Evolutionary conservation across 2,329 filamentous ascomycete species (phyloP), one percentile per base, ranked within the genome.

Genomic region (Pseudopyricularia javanii): DNA sequence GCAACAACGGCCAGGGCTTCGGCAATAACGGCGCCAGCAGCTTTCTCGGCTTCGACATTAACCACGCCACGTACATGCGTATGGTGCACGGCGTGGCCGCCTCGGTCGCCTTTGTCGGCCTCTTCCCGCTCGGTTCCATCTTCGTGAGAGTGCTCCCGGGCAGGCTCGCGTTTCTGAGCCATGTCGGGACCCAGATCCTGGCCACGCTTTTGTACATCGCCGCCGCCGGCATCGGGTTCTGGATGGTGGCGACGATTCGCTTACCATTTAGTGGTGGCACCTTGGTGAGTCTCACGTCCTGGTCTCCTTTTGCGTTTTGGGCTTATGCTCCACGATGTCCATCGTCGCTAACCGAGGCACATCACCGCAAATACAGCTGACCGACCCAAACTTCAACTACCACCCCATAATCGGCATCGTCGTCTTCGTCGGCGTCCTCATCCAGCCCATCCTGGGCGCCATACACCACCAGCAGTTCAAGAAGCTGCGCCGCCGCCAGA

Each of bases 331-430:
- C 33, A n/a, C n/a, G n/a, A n/a, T n/a, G n/a, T n/a, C n/a, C n/a
- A n/a, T n/a, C n/a, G n/a, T n/a, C n/a, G n/a, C 40, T 45, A 26
- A 45, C 40, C 20, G 12, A 45, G n/a, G 28, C 9, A 17, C 14
- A 12, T 15, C 40, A 12, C 12, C 24, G 37, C 11, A 45, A 45
- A 45, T 11, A 3, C 52, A 70, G 64, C 55, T 73, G 7, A 56
- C 60, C 12, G 59, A 61, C n/a, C 55, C 60, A 6, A 51, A 59
- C 4, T 60, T 61, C 33, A 70, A 69, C 56, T 66, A 64, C 47
- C 74, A 76, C 56, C 71, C 71, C 33, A 72, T 75, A 56, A 69
- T 76, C 55, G 74, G 74, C 30, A 60, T 75, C 50, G 61, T 72
- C 4, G 59, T 72, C 3, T 63, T 76, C 7, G 64, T 55, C 11